These are phyloP conservation scores for Microbotryum intermedium DNA, from an alignment of 1,284 basidiomycete species.

Conservation along the genomic window DNA sequence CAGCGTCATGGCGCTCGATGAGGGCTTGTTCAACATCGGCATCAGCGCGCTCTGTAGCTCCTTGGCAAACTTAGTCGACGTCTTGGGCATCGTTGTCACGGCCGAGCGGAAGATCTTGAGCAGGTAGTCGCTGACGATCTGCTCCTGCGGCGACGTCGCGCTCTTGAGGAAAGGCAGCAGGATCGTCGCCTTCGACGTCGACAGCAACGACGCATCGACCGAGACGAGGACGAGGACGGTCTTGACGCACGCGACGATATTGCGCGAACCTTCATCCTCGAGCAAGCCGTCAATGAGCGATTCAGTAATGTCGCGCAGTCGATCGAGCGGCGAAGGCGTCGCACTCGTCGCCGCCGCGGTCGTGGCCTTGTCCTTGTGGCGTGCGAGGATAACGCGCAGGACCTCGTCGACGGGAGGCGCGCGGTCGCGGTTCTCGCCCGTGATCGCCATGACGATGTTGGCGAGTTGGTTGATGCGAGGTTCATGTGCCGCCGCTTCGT, in stretches of 20 bases:
- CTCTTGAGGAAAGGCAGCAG: conserved; percentile 80
- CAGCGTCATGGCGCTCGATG: conserved; percentile 56
- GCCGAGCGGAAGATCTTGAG: conserved; percentile 77
- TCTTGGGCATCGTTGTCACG: conserved; percentile 79
- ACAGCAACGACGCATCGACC: conserved; percentile 71
- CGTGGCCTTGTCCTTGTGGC: background rate
- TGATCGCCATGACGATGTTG: conserved; percentile 72
- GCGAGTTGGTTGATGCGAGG: conserved; percentile 42
- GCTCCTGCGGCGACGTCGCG: conserved; percentile 69
- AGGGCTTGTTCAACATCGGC: conserved; percentile 78
- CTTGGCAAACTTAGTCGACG: conserved; percentile 69
- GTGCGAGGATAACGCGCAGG: conserved; percentile 51
- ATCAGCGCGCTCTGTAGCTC: conserved; percentile 71
- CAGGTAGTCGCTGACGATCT: conserved; percentile 68
- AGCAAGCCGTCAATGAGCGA: conserved; percentile 75
- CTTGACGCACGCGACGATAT: conserved; percentile 67
- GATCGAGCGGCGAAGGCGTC: conserved; percentile 49
- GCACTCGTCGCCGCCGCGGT: background rate
- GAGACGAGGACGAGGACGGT: conserved; percentile 73
- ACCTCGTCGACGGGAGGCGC: conserved; percentile 76
- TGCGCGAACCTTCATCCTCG: conserved; percentile 66
- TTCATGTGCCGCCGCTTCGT: background rate
- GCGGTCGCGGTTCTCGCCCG: conserved; percentile 68
- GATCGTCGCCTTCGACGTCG: conserved; percentile 65
- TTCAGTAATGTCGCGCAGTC: conserved; percentile 69